Conservation (phyloP, 2,329 filamentous ascomycete genomes). For the Colletotrichum abscissum region DNA sequence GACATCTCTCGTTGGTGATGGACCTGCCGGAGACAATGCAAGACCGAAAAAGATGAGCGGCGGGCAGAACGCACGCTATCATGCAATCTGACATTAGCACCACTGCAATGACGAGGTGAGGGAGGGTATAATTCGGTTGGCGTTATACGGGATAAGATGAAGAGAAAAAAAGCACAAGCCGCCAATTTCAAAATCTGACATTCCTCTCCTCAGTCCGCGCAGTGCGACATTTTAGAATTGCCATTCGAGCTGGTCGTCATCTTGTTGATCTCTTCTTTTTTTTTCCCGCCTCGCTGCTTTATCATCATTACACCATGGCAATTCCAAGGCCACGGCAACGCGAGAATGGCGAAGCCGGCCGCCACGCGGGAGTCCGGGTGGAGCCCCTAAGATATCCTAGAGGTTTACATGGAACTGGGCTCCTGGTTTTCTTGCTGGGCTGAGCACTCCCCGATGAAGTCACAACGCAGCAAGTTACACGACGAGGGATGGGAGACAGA, state of each 20-base stretch:
- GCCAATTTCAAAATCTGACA: neutral
- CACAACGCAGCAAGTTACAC: constrained; percentile 4
- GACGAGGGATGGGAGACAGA: neutral
- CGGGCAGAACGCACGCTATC: constrained; percentile 12
- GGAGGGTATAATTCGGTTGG: neutral
- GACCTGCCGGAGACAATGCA: neutral
- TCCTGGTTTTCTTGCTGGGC: neutral
- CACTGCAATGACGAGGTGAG: neutral
- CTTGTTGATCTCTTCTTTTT: neutral
- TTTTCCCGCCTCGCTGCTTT: neutral
- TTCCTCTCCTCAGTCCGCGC: neutral
- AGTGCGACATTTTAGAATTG: neutral
- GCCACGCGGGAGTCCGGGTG: neutral
- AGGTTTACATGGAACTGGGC: neutral
- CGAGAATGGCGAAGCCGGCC: neutral
- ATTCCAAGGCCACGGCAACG: neutral
- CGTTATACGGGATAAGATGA: neutral
- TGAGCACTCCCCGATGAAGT: neutral
- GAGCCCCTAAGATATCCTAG: neutral
- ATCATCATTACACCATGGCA: neutral
- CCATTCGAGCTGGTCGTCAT: neutral
- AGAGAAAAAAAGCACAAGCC: neutral
- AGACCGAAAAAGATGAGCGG: neutral
- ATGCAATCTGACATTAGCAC: constrained; percentile 21
- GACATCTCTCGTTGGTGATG: neutral